Conservation (phyloP, 352 stramenopile genomes). For the Globisporangium abappressorium region DNA sequence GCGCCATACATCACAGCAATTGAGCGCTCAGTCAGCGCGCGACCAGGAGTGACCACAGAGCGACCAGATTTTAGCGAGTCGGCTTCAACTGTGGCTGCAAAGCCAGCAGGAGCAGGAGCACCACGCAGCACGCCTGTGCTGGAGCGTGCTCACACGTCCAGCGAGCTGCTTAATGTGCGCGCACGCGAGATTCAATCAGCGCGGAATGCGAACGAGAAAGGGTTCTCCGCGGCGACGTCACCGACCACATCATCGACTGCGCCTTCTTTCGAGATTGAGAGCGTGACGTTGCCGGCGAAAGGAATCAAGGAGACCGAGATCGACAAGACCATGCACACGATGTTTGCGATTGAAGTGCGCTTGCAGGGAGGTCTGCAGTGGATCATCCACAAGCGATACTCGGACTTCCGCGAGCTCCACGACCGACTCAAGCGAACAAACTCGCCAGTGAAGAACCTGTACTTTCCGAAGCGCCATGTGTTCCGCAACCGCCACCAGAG, state of each 20-base stretch:
- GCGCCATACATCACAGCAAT: conserved; percentile 43
- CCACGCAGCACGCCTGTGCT: conserved; percentile 43
- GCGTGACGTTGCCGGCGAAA: conserved; percentile 61
- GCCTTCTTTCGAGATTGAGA: conserved; percentile 83
- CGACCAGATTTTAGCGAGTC: conserved; percentile 21
- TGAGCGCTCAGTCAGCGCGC: conserved; percentile 28
- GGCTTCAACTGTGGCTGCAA: not conserved
- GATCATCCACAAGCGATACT: conserved; percentile 89
- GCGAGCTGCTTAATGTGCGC: conserved; percentile 62
- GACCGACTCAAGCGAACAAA: conserved; percentile 81
- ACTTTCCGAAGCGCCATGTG: conserved; percentile 85
- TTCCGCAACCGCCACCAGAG: conserved; percentile 83
- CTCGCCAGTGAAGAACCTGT: conserved; percentile 69
- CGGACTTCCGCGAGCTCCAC: conserved; percentile 85
- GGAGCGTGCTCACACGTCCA: conserved; percentile 69
- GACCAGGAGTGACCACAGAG: conserved; percentile 33
- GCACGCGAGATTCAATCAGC: conserved; percentile 46
- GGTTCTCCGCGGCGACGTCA: conserved; percentile 23
- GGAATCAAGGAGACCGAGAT: conserved; percentile 78
- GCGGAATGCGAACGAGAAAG: conserved; percentile 37
- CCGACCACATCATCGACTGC: conserved; percentile 33
- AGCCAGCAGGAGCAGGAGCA: conserved; percentile 4
- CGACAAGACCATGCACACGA: conserved; percentile 77
- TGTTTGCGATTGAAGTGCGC: conserved; percentile 79
- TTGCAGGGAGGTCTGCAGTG: conserved; percentile 80